Percentiles rank a stretch among this genome's conserved stretches.
phyloP scores from a whole-genome alignment of 306 rosid genomes.

The Oxytropis ochrocephala region DNA sequence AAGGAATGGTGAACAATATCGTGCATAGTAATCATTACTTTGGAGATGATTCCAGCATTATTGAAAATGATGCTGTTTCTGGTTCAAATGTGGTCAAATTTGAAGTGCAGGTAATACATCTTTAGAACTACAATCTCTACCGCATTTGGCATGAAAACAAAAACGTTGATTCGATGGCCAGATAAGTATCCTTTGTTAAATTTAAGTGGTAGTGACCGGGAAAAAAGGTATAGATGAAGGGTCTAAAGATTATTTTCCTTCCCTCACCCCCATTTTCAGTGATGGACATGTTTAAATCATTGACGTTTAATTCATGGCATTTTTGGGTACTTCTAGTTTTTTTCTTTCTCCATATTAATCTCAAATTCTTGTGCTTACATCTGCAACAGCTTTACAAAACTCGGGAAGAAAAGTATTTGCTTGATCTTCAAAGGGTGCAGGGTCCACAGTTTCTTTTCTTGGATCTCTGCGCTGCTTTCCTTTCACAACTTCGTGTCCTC shows the following conservation, averaged over 20 bases:
- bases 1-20: conserved; percentile 54
- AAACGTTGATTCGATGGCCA: neutral
- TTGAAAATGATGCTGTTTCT: conserved; percentile 50
- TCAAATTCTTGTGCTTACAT: neutral
- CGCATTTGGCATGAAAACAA: neutral
- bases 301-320: neutral
- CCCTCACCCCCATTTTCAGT: neutral
- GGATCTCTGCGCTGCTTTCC: conserved; percentile 94
- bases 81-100: conserved; percentile 73
- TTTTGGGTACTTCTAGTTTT: neutral
- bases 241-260: neutral
- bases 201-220: neutral
- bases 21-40: conserved; percentile 52
- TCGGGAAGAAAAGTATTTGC: conserved; percentile 83
- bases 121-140: neutral
- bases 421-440: conserved; percentile 87
- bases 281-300: neutral
- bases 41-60: conserved; percentile 55
- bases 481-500: conserved; percentile 76
- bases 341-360: neutral
- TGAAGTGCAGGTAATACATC: conserved; percentile 76
- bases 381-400: conserved; percentile 73
- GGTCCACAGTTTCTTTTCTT: conserved; percentile 93
- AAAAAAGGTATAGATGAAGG: neutral
- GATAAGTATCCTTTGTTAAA: neutral